A percentile compares a stretch with the other conserved stretches of the same genome.
Evolutionary conservation across 1,139 yeast species (phyloP).

Genomic region (Yamadazyma sp.): DNA sequence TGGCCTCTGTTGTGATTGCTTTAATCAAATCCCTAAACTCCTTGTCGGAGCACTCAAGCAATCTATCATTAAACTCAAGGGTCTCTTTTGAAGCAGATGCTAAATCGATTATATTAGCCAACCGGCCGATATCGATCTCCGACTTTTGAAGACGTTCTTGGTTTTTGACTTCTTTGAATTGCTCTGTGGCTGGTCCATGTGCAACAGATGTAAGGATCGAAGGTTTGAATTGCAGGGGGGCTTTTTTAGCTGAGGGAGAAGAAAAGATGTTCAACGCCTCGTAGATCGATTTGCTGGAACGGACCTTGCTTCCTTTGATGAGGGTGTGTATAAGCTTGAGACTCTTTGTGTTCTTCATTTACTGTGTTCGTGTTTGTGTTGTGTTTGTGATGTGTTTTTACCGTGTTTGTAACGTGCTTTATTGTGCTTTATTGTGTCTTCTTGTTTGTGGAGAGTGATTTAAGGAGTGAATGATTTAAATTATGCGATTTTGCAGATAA

Average conservation of each 20-base stretch:
- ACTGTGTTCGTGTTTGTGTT: too few species aligned
- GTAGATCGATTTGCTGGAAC: neutral
- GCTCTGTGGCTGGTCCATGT: constrained; percentile 34
- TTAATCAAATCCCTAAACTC: constrained; percentile 23
- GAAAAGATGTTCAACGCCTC: constrained; percentile 43
- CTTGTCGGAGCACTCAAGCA: constrained; percentile 11
- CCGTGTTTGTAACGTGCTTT: too few species aligned
- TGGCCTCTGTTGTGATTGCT: constrained; percentile 23
- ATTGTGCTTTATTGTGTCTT: too few species aligned
- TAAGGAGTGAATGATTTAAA: too few species aligned
- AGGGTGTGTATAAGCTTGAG: neutral
- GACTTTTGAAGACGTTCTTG: neutral
- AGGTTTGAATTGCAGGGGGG: constrained; percentile 28
- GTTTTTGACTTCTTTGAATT: constrained; percentile 14
- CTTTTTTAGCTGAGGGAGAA: neutral
- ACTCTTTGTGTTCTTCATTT: constrained; percentile 1
- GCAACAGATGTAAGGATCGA: constrained; percentile 35
- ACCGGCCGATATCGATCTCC: constrained; percentile 16
- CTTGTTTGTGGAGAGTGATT: too few species aligned
- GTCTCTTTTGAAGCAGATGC: constrained; percentile 19
- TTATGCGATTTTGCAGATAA: too few species aligned
- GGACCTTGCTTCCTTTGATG: neutral
- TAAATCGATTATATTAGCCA: constrained; percentile 17
- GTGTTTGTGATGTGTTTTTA: too few species aligned
- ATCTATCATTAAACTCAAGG: constrained; percentile 18